Evolutionary conservation across 1,284 basidiomycete genomes (phyloP), one percentile per base, ranked within the genome.

Genomic region (Mycena citricolor): DNA sequence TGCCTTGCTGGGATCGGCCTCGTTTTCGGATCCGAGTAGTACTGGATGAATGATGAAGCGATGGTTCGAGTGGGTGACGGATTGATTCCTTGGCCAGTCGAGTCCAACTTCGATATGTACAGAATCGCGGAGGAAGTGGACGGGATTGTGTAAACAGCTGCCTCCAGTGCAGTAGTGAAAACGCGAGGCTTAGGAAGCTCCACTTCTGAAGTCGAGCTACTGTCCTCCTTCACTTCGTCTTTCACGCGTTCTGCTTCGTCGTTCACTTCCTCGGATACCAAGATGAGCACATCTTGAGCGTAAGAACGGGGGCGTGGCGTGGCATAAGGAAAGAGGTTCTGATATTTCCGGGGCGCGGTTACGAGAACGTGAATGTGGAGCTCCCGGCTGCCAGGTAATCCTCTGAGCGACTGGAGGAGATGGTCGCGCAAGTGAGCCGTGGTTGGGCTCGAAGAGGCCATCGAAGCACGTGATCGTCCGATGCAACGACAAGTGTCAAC

Each of bases 91-190:
- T 90, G 91, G 0, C 94, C 94, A 0, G 92, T 93, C 11, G 93
- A 85, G 63, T 98, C 97, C 43, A 97, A 83, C 66, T 99, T 99
- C 38, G 90, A 90, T 34, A 98, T 76, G 65, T 98, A 97, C 17
- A 99, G 68, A 25, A 99, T 76, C 1, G 81, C 83, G 42, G 77
- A 79, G 2, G 74, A 76, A 2, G 86, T 84, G 2, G 77, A 57
- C 4, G 87, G 86, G 36, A 90, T 60, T 32, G 81, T 80, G 71
- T 93, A 97, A 23, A 97, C 67, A 43, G 73, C 79, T 0, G 84
- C 88, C 59, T 95, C 92, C 51, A 98, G 77, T 1, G 86, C 95
- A 6, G 83, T 77, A 21, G 91, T 80, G 31, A 93, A 67, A 13
- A 90, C 67, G 33, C 76, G 73, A 4, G 74, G 70, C n/a, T n/a